These are phyloP conservation scores for Citrus sinensis DNA, from an alignment of 345 rosid species.

Conservation along the genomic window DVS_A1.0 CM039169.1:31753001-31753500, in stretches of 20 bases:
- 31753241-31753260: not conserved
- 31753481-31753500: not conserved
- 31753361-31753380: not conserved
- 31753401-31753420: not conserved
- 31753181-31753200: not conserved
- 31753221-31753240: not conserved
- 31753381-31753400: not conserved
- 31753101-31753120: not conserved
- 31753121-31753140: not conserved
- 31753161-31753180: not conserved
- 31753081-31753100: not conserved
- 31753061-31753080: not conserved
- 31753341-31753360: not conserved
- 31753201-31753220: not conserved
- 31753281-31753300: not conserved
- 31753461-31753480: not conserved
- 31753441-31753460: not conserved
- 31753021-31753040: slow-evolving; percentile 77
- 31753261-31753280: not conserved
- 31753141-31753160: not conserved
- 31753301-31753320: not conserved
- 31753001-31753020: slow-evolving; percentile 97
- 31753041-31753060: slow-evolving; percentile 5
- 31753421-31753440: not conserved
- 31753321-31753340: not conserved